Evolutionary conservation across 306 rosid species (phyloP), one percentile per base, ranked within the genome.

Genomic region (Fagus sylvatica): DNA sequence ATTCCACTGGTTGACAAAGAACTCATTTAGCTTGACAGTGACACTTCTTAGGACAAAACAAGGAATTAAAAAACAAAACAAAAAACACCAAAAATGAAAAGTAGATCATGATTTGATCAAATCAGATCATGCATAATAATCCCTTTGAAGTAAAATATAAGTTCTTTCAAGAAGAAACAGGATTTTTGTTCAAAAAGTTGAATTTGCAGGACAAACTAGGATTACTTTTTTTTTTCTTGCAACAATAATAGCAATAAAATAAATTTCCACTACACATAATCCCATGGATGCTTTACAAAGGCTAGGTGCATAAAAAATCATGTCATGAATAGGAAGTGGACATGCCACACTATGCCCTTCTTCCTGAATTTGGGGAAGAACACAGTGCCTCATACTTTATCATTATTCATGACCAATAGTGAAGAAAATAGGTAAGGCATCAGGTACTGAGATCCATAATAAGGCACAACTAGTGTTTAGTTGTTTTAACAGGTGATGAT

Each of bases 1-100:
- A 90, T 68, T 68, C 94, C 94, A 71, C 94, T 90, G 83, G n/a
- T 54, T 48, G 49, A 80, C 28, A 59, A 8, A 49, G 46, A 57
- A 33, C 40, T 61, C 34, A 7, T 7, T 42, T 77, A 42, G 61
- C 33, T 49, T 73, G 30, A 60, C 41, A 49, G 15, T 19, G 9
- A 37, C 5, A 1, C 17, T 49, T 75, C 51, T 51, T 51, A 43
- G 69, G 32, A 67, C 73, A 15, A 74, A 33, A 59, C 0, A 3
- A 19, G 22, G 28, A 61, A 32, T 51, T 5, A 57, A 19, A 0
- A 72, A 30, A 12, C 16, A 13, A 30, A 73, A 67, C 40, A 30
- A 1, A 3, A 17, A 55, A 65, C 36, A 4, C 12, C 34, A 73
- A 59, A 10, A 13, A 7, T 57, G 64, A 36, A 22, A 4, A 16